Evolutionary conservation across 2,329 filamentous ascomycete species (phyloP), one percentile per base, ranked within the genome.

Genomic region (Annulohypoxylon truncatum): DNA sequence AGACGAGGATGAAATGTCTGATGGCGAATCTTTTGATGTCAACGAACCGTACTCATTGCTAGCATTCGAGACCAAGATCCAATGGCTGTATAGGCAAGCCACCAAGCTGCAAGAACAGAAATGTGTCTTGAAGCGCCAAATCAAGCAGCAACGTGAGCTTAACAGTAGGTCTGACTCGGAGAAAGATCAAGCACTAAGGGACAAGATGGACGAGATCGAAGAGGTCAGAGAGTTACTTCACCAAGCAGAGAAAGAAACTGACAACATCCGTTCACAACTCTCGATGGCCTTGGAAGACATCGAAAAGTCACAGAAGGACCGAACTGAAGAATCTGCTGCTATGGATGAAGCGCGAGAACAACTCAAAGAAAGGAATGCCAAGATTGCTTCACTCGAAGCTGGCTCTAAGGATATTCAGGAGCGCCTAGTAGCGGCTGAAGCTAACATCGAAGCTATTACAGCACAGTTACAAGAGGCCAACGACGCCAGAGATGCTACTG

Each of bases 131-230:
- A 91, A 95, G 74, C 89, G 94, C 44, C 94, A 98, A 77, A 95
- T 97, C 74, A 95, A 97, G 80, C 94, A 98, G 77, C 95, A 98
- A 79, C 91, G 94, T 63, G 93, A 97, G 75, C 86, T 97, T 61
- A 97, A 97, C 80, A 94, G 86, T 81, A 94, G 94, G 75, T 94
- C 93, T 0, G 93, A 97, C 70, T 84, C 87, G 18, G 85, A 90
- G 66, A 88, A 90, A 74, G 90, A 91, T 71, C 85, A 85, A 40
- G 87, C 91, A 67, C 77, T 92, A n/a, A 82, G 85, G 22, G 77
- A 82, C 50, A 89, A 87, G 72, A 81, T 84, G 56, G 83, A 85
- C 13, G 85, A 90, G 70, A 75, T 92, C 5, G 82, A 87, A 33
- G 79, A 81, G 61, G 77, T 76, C 40, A 79, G 71, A 50, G 47